Percentiles rank a stretch among this genome's conserved stretches.
Conservation (phyloP, 139 green algal genomes). For the Chlamydomonas sp. region DNA sequence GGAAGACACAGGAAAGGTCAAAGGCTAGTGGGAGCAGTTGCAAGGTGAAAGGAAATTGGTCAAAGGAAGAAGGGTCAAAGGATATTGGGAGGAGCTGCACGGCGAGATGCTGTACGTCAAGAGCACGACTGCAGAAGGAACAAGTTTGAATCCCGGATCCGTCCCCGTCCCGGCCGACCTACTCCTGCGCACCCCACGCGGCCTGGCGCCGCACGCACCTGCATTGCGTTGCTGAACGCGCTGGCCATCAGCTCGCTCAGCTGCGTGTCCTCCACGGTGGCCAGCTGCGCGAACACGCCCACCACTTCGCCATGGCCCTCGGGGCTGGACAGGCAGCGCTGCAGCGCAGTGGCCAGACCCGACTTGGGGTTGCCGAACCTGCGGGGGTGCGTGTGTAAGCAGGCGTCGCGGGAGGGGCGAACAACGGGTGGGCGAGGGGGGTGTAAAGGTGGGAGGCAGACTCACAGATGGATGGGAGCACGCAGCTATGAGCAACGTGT, state of each 20-base stretch:
- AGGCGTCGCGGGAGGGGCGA: not conserved
- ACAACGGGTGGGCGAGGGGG: too few relatives aligned
- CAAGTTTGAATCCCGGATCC: too few relatives aligned
- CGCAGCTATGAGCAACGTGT: too few relatives aligned
- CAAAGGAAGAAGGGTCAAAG: too few relatives aligned
- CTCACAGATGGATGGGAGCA: too few relatives aligned
- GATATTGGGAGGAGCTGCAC: too few relatives aligned
- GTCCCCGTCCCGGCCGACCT: not conserved
- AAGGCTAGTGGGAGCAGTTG: too few relatives aligned
- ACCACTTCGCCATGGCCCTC: constrained; percentile 55
- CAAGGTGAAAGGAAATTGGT: too few relatives aligned
- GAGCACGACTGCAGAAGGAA: too few relatives aligned
- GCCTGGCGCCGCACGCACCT: constrained; percentile 15
- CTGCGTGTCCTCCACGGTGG: constrained; percentile 62
- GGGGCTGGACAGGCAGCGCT: constrained; percentile 36
- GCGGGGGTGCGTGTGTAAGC: not conserved
- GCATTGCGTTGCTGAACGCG: constrained; percentile 34
- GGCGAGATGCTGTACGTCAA: too few relatives aligned
- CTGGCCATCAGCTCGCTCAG: constrained; percentile 58
- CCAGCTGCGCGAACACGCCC: constrained; percentile 74
- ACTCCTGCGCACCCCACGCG: not conserved
- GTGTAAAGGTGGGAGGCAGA: too few relatives aligned
- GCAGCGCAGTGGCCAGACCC: constrained; percentile 30
- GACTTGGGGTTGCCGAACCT: constrained; percentile 32
- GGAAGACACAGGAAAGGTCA: not conserved